Evolutionary conservation across 2,329 filamentous ascomycete genomes (phyloP).

Genomic region (Trichoderma atrobrunneum): DNA sequence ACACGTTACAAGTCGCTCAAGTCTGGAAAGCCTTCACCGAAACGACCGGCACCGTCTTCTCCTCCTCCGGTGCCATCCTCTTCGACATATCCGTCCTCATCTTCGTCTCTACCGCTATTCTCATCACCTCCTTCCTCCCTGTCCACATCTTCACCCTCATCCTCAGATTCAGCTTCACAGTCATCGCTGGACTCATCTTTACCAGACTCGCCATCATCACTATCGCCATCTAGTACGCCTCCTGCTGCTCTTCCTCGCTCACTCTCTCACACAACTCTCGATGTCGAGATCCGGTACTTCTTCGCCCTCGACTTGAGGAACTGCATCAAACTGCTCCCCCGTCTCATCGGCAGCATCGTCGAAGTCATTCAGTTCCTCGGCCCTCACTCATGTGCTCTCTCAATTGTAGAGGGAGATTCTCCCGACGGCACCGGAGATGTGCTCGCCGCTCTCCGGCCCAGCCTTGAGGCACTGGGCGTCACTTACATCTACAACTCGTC

Average conservation of each 20-base stretch:
- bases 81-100: background rate
- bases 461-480: conserved; percentile 38
- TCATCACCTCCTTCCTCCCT: background rate
- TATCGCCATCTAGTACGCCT: background rate
- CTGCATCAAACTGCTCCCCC: conserved; percentile 42
- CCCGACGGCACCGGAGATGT: conserved; percentile 51
- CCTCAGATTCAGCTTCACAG: too few relatives aligned
- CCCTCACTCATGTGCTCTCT: conserved; percentile 47
- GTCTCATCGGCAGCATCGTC: conserved; percentile 46
- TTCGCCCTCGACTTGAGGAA: conserved; percentile 53
- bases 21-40: background rate
- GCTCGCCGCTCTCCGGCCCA: conserved; percentile 38
- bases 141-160: background rate
- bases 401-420: conserved; percentile 52
- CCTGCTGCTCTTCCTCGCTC: background rate
- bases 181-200: background rate
- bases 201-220: background rate
- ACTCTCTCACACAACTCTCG: background rate
- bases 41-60: background rate
- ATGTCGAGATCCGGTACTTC: conserved; percentile 37
- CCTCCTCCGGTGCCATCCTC: background rate
- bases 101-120: background rate
- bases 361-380: conserved; percentile 49
- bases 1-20: conserved; percentile 26
- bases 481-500: conserved; percentile 44